Evolutionary conservation across 805 yeast genomes (phyloP).

Genomic region (Yarrowia yakushimensis): DNA sequence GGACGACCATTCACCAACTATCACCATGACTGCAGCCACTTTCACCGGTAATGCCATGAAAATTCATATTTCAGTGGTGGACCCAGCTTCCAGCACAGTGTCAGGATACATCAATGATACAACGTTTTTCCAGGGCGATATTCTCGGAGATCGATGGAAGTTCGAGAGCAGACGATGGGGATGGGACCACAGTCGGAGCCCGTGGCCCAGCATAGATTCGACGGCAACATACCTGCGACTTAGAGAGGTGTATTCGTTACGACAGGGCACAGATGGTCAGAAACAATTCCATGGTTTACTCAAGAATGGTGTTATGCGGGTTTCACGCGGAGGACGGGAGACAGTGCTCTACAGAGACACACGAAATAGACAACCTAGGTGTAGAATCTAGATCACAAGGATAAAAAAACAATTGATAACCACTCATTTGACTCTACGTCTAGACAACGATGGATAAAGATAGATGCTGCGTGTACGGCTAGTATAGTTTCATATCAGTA

Average conservation of each 20-base stretch:
- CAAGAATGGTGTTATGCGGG: slow-evolving; percentile 1
- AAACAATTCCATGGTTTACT: not conserved
- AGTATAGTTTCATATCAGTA: no score
- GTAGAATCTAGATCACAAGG: not conserved
- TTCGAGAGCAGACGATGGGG: not conserved
- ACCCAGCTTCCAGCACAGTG: not conserved
- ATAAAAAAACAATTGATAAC: no score
- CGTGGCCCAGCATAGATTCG: not conserved
- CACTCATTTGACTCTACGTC: no score
- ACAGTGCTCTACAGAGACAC: not conserved
- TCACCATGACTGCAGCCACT: not conserved
- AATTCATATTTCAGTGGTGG: not conserved
- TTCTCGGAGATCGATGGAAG: not conserved
- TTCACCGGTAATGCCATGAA: not conserved
- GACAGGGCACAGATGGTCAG: not conserved
- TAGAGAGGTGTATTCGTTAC: not conserved
- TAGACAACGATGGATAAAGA: no score
- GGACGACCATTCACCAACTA: not conserved
- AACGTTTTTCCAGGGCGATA: slow-evolving; percentile 11
- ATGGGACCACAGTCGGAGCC: not conserved
- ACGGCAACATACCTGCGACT: not conserved
- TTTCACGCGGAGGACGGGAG: not conserved
- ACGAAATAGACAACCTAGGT: not conserved
- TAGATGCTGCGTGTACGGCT: no score
- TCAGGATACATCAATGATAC: slow-evolving; percentile 2